Evolutionary conservation across 1,139 yeast species (phyloP).

Genomic region (Yamadazyma conglobata): DNA sequence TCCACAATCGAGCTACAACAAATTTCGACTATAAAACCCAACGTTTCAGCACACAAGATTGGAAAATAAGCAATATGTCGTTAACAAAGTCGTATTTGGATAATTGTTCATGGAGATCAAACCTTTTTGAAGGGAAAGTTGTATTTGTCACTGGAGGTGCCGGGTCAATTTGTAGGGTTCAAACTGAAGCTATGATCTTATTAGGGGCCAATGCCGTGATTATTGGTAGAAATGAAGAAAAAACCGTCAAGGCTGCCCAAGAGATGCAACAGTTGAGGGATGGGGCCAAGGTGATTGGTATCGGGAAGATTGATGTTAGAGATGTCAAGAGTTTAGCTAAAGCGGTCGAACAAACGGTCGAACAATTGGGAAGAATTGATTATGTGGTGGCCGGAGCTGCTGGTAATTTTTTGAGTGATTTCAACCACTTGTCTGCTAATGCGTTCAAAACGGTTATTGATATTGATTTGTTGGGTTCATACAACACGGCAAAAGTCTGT

Average conservation of each 20-base stretch:
- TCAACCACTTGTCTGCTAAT: constrained; percentile 74
- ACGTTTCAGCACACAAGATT: background rate
- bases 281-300: constrained; percentile 68
- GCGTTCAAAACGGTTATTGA: constrained; percentile 87
- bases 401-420: constrained; percentile 83
- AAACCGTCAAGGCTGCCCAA: constrained; percentile 64
- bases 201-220: constrained; percentile 89
- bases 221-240: constrained; percentile 70
- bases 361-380: constrained; percentile 70
- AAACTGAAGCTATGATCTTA: constrained; percentile 77
- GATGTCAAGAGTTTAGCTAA: constrained; percentile 51
- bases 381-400: constrained; percentile 95
- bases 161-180: constrained; percentile 89
- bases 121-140: constrained; percentile 76
- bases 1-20: background rate
- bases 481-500: constrained; percentile 83
- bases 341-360: constrained; percentile 68
- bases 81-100: constrained; percentile 28
- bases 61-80: background rate
- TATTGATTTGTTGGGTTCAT: constrained; percentile 85
- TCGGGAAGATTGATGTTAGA: constrained; percentile 79
- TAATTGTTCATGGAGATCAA: constrained; percentile 48
- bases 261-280: constrained; percentile 59
- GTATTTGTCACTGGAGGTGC: constrained; percentile 96
- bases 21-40: background rate